These are phyloP conservation scores for Cytospora mali DNA, from an alignment of 2,329 filamentous ascomycete species.

Conservation along the genomic window DNA sequence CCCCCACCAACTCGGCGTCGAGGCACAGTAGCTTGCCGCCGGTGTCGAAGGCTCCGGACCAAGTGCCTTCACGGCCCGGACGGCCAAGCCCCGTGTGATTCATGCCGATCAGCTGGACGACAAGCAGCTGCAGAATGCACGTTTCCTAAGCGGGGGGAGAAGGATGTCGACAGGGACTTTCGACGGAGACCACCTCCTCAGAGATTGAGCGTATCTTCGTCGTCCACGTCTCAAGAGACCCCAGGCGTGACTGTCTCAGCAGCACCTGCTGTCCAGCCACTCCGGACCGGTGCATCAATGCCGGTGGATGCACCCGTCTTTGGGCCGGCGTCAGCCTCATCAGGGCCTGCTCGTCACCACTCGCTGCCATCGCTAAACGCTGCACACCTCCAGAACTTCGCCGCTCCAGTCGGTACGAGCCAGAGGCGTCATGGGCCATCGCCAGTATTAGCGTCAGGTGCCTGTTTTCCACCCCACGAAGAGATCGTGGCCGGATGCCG, in stretches of 20 bases:
- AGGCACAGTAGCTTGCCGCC: slow-evolving; percentile 28
- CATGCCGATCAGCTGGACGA: slow-evolving; percentile 26
- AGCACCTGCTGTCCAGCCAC: slow-evolving; percentile 19
- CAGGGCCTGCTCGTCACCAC: slow-evolving; percentile 12
- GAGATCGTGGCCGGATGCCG: slow-evolving; percentile 37
- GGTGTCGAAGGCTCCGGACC: slow-evolving; percentile 29
- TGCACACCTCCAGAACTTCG: slow-evolving; percentile 11
- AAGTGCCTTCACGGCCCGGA: slow-evolving; percentile 29
- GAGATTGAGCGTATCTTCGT: slow-evolving; percentile 25
- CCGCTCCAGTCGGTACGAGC: slow-evolving; percentile 8
- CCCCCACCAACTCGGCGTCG: slow-evolving; percentile 21
- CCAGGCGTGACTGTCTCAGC: slow-evolving; percentile 7
- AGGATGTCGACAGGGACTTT: slow-evolving; percentile 28
- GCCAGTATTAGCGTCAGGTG: slow-evolving; percentile 5
- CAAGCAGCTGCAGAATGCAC: slow-evolving; percentile 23
- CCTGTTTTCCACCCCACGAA: slow-evolving; percentile 30
- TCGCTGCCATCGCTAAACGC: slow-evolving; percentile 4
- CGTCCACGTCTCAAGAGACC: slow-evolving; percentile 16
- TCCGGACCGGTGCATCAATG: slow-evolving; percentile 14
- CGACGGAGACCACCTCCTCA: slow-evolving; percentile 21
- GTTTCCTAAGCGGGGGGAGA: slow-evolving; percentile 26
- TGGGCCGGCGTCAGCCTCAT: background rate
- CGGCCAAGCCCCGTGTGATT: slow-evolving; percentile 25
- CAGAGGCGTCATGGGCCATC: slow-evolving; percentile 15
- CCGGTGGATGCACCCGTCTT: slow-evolving; percentile 21